phyloP scores from a whole-genome alignment of 2,329 filamentous ascomycete genomes.

The Fusarium verticillioides region DNA sequence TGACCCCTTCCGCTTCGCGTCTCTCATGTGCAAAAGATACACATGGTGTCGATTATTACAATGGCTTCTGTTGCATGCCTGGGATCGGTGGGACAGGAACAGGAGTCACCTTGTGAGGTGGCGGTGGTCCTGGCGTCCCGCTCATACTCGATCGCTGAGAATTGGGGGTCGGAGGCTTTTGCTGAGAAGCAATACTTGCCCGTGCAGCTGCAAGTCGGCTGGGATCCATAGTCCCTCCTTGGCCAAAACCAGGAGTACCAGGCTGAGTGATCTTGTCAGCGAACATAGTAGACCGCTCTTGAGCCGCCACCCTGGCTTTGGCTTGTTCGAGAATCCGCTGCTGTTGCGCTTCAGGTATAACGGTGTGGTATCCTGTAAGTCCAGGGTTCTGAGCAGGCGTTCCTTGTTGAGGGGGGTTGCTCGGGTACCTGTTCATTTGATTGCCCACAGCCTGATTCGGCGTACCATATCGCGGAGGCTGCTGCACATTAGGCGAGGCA shows the following conservation, averaged over 20 bases:
- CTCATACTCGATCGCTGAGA: constrained; percentile 48
- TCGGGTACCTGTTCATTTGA: constrained; percentile 50
- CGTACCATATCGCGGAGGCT: constrained; percentile 48
- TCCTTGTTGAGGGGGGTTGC: constrained; percentile 46
- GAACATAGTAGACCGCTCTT: constrained; percentile 55
- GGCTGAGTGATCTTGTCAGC: constrained; percentile 61
- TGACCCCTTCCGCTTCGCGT: constrained; percentile 9
- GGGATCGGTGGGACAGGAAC: constrained; percentile 58
- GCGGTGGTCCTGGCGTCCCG: constrained; percentile 49
- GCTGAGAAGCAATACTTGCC: constrained; percentile 51
- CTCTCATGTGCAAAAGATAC: constrained; percentile 17
- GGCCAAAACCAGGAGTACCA: constrained; percentile 46
- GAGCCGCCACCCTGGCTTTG: constrained; percentile 59
- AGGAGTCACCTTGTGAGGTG: constrained; percentile 57
- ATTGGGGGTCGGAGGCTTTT: constrained; percentile 52
- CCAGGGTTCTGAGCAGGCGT: constrained; percentile 51
- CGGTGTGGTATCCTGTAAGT: constrained; percentile 60
- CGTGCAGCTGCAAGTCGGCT: constrained; percentile 49
- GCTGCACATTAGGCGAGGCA: constrained; percentile 53
- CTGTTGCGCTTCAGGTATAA: constrained; percentile 62
- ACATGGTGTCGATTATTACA: constrained; percentile 22
- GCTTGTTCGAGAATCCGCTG: constrained; percentile 63
- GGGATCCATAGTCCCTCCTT: constrained; percentile 45
- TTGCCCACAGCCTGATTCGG: constrained; percentile 46
- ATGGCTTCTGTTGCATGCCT: constrained; percentile 49